Evolutionary conservation across 345 rosid species (phyloP).

Genomic region (Cardiospermum halicacabum): DNA sequence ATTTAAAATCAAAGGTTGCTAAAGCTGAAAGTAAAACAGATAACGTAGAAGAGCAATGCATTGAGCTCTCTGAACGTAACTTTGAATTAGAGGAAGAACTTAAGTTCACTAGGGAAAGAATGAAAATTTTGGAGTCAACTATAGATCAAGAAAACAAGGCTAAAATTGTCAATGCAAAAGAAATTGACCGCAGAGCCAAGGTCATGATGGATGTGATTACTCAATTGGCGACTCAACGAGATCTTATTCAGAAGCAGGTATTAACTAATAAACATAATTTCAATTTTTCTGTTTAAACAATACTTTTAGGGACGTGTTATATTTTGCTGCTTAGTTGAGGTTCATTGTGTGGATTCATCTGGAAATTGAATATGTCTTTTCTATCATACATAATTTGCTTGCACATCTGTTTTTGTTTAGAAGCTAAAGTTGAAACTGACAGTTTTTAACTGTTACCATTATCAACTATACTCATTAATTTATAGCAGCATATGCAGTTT

Average conservation of each 20-base stretch:
- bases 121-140: conserved; percentile 45
- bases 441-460: neutral
- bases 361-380: neutral
- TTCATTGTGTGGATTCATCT: neutral
- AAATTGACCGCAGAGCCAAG: conserved; percentile 52
- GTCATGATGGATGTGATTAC: conserved; percentile 64
- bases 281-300: neutral
- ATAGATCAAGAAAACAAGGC: conserved; percentile 49
- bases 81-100: conserved; percentile 55
- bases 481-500: neutral
- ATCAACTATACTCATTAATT: neutral
- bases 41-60: conserved; percentile 70
- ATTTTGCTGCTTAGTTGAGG: neutral
- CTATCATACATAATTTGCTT: neutral
- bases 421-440: neutral
- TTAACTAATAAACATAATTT: conserved; percentile 3
- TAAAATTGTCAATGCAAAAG: conserved; percentile 52
- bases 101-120: conserved; percentile 42
- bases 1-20: conserved; percentile 84
- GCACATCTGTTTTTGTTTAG: neutral
- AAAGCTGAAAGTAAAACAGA: conserved; percentile 75
- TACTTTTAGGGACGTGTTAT: neutral
- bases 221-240: conserved; percentile 70
- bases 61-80: conserved; percentile 57
- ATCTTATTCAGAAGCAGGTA: conserved; percentile 83